Base-by-base conservation (phyloP, 306 rosid genomes). In the Dicorynia guianensis region DNA sequence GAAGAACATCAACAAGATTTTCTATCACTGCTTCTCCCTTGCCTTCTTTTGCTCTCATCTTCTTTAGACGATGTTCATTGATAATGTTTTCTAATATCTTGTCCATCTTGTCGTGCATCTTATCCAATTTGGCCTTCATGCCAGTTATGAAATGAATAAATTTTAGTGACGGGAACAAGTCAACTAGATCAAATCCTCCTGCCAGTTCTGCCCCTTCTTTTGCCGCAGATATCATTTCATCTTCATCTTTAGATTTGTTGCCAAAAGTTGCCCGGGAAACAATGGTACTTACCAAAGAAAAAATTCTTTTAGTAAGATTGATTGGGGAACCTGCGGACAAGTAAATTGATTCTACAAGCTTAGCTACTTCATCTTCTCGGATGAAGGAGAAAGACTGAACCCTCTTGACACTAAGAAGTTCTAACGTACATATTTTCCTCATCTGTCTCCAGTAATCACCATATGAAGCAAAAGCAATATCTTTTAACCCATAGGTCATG, bases 361-460 rank as follows among this genome's bases (percentile, higher is more conserved):
- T 74, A 11, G 5, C 4, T 8, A 67, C 48, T 69, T 85, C 78
- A 42, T 82, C 80, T 61, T 75, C 84, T 63, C 86, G 67, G 13
- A 79, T 8, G 15, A 56, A 77, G 0, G 67, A 42, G 30, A 53
- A 71, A 36, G 84, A 63, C 30, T 25, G 30, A 25, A 25, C 30
- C 30, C 30, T 25, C 30, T 25, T 25, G 30, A 25, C 30, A 25
- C 30, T 25, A 1, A 25, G 2, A 25, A 25, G 30, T 2, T 25
- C 30, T 25, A 25, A 25, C 2, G 30, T 25, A 25, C 30, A 25
- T 25, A 25, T 25, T 25, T 25, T 25, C 30, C 30, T 25, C 30
- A 25, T 25, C 30, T 25, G 30, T 25, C 30, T 25, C 30, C 30
- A 25, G 2, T 25, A 25, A 25, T 25, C 8, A 17, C 78, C 74